Evolutionary conservation across 257 asterid species (phyloP).

Genomic region (Jasminum sambac): DNA sequence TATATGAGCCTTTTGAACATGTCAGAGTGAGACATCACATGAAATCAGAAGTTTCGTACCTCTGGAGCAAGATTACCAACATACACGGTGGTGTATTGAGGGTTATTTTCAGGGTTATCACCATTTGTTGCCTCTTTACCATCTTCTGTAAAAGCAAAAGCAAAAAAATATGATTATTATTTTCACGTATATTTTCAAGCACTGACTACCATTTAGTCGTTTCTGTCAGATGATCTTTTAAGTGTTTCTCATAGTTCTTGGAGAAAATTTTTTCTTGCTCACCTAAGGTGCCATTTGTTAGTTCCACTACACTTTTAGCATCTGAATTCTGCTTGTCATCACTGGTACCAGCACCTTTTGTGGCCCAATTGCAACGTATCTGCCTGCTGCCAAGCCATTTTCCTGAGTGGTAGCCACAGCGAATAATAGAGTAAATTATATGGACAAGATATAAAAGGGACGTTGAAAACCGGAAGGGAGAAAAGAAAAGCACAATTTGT

Average conservation of each 20-base stretch:
- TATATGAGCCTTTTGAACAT: not conserved
- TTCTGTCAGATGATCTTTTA: too few species aligned
- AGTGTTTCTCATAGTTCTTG: conserved; percentile 2
- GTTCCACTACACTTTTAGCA: conserved; percentile 77
- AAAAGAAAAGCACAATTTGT: not conserved
- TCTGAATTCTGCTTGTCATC: conserved; percentile 82
- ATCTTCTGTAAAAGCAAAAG: not conserved
- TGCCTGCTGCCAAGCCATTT: conserved; percentile 97
- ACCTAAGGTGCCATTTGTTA: conserved; percentile 80
- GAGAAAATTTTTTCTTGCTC: conserved; percentile 17
- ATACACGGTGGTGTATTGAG: conserved; percentile 1
- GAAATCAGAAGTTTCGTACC: not conserved
- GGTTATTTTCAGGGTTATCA: conserved; percentile 3
- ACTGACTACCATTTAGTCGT: too few species aligned
- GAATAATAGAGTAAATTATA: conserved; percentile 10
- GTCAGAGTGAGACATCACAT: not conserved
- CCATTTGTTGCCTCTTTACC: not conserved
- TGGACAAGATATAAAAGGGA: not conserved
- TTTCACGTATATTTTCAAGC: too few species aligned
- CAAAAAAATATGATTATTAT: too few species aligned
- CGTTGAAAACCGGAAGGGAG: not conserved
- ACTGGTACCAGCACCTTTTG: conserved; percentile 75
- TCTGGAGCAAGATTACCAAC: conserved; percentile 5
- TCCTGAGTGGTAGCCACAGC: conserved; percentile 45
- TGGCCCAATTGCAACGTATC: conserved; percentile 96